Conservation (phyloP, 352 stramenopile species). For the Nothophytophthora sp. region DNA sequence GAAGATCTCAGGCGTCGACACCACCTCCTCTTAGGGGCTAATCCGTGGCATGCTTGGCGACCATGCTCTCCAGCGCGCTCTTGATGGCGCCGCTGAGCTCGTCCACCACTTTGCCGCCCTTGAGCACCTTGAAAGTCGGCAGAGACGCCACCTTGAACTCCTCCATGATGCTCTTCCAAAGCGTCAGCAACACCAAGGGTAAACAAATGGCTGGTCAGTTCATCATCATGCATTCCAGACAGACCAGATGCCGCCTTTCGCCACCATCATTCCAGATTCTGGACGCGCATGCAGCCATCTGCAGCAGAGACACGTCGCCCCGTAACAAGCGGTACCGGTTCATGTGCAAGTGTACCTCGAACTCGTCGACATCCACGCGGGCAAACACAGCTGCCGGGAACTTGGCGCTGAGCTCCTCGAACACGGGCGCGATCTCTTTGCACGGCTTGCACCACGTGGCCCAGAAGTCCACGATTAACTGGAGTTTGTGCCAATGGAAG, state of each 20-base stretch:
- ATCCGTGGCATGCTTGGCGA: constrained; percentile 54
- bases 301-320: not conserved
- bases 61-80: constrained; percentile 53
- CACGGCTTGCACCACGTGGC: constrained; percentile 87
- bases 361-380: constrained; percentile 81
- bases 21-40: not conserved
- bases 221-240: not conserved
- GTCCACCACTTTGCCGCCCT: constrained; percentile 86
- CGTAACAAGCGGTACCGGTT: too few species aligned
- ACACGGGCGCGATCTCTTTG: constrained; percentile 75
- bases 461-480: constrained; percentile 87
- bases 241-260: too few species aligned
- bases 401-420: constrained; percentile 62
- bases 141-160: constrained; percentile 80
- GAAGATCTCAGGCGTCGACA: too few species aligned
- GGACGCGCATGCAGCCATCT: too few species aligned
- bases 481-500: too few species aligned
- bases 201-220: not conserved
- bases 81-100: constrained; percentile 82
- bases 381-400: constrained; percentile 58
- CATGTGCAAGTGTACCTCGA: constrained; percentile 38
- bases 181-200: constrained; percentile 2
- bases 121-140: constrained; percentile 95
- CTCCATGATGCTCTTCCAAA: constrained; percentile 49
- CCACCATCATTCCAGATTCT: not conserved